Evolutionary conservation across 2,329 filamentous ascomycete genomes (phyloP), one percentile per base, ranked within the genome.

Genomic region (Teratosphaeria gauchensis): DNA sequence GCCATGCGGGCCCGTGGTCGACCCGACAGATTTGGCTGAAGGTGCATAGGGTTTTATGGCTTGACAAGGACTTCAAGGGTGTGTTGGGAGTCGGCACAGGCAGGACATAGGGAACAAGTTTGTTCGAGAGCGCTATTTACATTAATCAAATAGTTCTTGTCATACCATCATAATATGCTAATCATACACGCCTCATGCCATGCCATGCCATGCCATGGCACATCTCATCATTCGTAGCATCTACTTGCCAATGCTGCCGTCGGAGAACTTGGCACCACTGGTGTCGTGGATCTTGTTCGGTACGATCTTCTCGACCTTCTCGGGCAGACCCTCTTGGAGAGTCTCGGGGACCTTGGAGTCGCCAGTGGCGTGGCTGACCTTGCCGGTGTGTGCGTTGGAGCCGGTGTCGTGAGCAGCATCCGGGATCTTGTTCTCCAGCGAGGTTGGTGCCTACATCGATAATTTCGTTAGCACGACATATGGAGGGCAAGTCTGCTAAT

Each of bases 211-310:
- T n/a, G n/a, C n/a, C n/a, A 38, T 12, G 7, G 1, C 1, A 35
- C 35, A 42, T 42, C 11, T 5, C 5, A 12, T 16, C n/a, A 12
- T 42, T 16, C 14, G n/a, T 16, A 14, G 35, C 7, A 12, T 16
- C 54, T 63, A 64, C 51, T 65, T 63, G n/a, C 59, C 60, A 54
- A 62, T 56, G 4, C 57, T 60, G 6, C 65, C 65, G 56, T 66
- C 65, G 32, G 59, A 61, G 59, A 66, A 66, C 52, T 54, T 61
- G 5, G 65, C 65, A 2, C 65, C 65, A n/a, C 48, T 55, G 12
- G 42, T 78, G 59, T 78, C 72, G 61, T 78, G 76, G 53, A 78
- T 75, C 1, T 63, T 62, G 58, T 78, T 75, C 33, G 76, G 76
- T 3, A 78, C 68, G 32, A 69, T 69, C 53, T 74, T 71, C 69